These are phyloP conservation scores for Trichocladium uniseriatum DNA, from an alignment of 495 filamentous ascomycete species.

Conservation along the genomic window DNA sequence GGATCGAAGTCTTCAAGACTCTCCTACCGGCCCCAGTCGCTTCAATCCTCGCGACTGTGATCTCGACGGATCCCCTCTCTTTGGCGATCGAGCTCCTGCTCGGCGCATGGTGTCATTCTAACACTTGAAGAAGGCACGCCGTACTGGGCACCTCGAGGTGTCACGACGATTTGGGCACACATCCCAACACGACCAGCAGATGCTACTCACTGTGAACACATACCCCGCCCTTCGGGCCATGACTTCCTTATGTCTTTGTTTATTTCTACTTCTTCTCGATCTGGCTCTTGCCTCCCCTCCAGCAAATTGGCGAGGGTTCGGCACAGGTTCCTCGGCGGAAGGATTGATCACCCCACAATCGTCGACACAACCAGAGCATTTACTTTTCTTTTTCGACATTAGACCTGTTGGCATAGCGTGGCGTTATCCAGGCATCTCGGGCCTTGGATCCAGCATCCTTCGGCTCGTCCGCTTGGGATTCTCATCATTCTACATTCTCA, in stretches of 20 bases:
- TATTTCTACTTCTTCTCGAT: not conserved
- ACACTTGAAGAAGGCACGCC: constrained; percentile 9
- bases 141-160: not conserved
- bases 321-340: constrained; percentile 6
- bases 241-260: constrained; percentile 6
- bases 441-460: constrained; percentile 23
- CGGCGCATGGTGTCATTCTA: constrained; percentile 69
- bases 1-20: constrained; percentile 57
- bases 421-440: constrained; percentile 17
- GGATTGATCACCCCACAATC: constrained; percentile 19
- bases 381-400: constrained; percentile 13
- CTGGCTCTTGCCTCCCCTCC: not conserved
- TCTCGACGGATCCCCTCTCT: constrained; percentile 45
- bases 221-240: not conserved
- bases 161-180: not conserved
- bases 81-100: constrained; percentile 44
- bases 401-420: constrained; percentile 24
- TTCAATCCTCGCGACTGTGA: constrained; percentile 29
- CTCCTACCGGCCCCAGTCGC: constrained; percentile 61
- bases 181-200: not conserved
- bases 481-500: constrained; percentile 13
- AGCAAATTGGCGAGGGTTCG: not conserved
- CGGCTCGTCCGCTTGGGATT: constrained; percentile 14
- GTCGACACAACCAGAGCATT: constrained; percentile 17
- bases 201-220: not conserved